phyloP scores from a whole-genome alignment of 2,329 filamentous ascomycete species.

The Knufia fluminis region DNA sequence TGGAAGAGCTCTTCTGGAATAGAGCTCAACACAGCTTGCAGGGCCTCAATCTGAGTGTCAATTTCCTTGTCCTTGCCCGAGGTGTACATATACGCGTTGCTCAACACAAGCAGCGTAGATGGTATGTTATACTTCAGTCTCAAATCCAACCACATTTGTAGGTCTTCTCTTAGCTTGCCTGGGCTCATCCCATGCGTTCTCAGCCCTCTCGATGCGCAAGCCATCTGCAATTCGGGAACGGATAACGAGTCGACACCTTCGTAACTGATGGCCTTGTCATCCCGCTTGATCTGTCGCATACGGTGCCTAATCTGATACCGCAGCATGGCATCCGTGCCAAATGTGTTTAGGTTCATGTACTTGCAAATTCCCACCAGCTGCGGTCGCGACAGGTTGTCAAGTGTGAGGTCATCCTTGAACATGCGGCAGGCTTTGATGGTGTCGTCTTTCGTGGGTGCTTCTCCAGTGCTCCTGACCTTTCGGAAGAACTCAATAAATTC shows the following conservation, averaged over 20 bases:
- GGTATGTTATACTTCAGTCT: constrained; percentile 91
- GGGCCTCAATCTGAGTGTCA: constrained; percentile 80
- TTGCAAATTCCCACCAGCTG: constrained; percentile 96
- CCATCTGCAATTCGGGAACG: constrained; percentile 86
- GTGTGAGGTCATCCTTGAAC: constrained; percentile 93
- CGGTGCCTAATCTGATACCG: constrained; percentile 94
- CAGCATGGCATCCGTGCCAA: constrained; percentile 95
- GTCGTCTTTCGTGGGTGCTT: constrained; percentile 77
- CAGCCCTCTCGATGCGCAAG: constrained; percentile 83
- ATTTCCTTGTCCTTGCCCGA: constrained; percentile 77
- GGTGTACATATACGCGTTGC: constrained; percentile 95
- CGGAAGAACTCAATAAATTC: constrained; percentile 97
- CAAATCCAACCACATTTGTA: constrained; percentile 89
- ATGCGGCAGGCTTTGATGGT: constrained; percentile 99
- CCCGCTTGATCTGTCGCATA: constrained; percentile 98
- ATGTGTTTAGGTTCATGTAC: constrained; percentile 96
- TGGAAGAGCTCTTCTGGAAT: constrained; percentile 99
- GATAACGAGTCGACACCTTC: constrained; percentile 90
- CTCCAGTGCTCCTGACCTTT: constrained; percentile 85
- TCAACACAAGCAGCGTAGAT: constrained; percentile 86
- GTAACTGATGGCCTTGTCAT: constrained; percentile 86
- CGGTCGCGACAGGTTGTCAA: constrained; percentile 92
- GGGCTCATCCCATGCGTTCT: constrained; percentile 88
- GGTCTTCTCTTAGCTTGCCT: constrained; percentile 74
- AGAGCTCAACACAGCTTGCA: constrained; percentile 82